These are phyloP conservation scores for Maudiozyma humilis DNA, from an alignment of 1,139 yeast species.

Conservation along the genomic window DNA sequence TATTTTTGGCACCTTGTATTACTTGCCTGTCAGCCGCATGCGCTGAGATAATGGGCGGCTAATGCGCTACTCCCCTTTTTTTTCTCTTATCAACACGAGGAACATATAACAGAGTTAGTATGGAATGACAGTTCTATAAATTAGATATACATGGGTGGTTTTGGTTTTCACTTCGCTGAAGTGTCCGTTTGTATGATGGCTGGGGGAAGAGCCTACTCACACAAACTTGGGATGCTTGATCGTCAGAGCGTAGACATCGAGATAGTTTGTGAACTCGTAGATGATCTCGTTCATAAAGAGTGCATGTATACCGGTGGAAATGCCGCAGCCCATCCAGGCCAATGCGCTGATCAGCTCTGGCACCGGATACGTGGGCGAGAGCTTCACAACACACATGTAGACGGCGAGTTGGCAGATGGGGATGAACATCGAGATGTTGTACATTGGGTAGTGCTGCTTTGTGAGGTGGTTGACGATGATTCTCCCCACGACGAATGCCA, in stretches of 20 bases:
- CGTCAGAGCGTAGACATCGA: slow-evolving; percentile 77
- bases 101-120: no score
- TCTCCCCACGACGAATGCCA: slow-evolving; percentile 85
- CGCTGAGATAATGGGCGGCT: background rate
- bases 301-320: slow-evolving; percentile 65
- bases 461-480: slow-evolving; percentile 85
- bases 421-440: slow-evolving; percentile 58
- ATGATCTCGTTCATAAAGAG: slow-evolving; percentile 76
- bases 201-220: background rate
- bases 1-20: background rate
- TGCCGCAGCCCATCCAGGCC: slow-evolving; percentile 68
- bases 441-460: slow-evolving; percentile 61
- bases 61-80: background rate
- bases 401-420: slow-evolving; percentile 51
- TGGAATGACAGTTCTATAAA: background rate
- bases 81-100: no score
- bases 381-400: slow-evolving; percentile 34
- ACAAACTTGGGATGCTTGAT: slow-evolving; percentile 63
- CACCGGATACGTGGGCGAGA: slow-evolving; percentile 37
- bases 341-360: slow-evolving; percentile 39
- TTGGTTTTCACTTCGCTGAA: no score
- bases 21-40: background rate
- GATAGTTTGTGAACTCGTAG: slow-evolving; percentile 66
- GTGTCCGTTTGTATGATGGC: background rate
- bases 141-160: background rate